Base-by-base conservation (phyloP, 148 eudicot genomes). In the Diospyros kaki region DNA sequence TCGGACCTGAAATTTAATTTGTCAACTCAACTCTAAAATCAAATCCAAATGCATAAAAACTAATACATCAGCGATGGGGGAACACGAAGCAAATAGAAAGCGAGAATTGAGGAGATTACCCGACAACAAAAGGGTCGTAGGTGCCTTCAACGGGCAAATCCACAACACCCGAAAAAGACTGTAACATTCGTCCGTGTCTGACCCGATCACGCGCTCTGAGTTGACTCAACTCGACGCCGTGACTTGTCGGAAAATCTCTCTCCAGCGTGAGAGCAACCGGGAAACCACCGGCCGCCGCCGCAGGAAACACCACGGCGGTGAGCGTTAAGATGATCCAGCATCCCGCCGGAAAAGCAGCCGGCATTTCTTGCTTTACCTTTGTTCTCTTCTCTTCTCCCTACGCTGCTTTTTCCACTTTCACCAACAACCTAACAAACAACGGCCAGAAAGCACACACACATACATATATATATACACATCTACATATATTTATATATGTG, bases 61-160 rank as follows among this genome's bases (percentile, higher is more conserved):
- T 17, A 28, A 48, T 48, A 48, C 52, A 48, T 48, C 8, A 48
- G 28, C 28, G 28, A 28, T 28, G 28, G 28, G 28, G 28, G 18
- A 53, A 18, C 2, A 12, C 56, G 17, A n/a, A 4, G 38, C 1
- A 68, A 17, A 59, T 9, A 10, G 18, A 68, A 9, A 58, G 28
- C 4, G 52, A 58, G 63, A 41, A 53, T 8, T 52, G 15, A 41
- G 56, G 52, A 54, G 69, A 64, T 79, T 88, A 94, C 98, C 98
- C 98, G 83, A 92, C 97, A 77, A 80, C 81, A 78, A 79, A 90
- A 1, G 98, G 98, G 83, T 95, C 88, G 67, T 77, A 95, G 62
- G 89, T 87, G 38, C 98, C 98, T 55, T 82, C 64, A 70, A 95
- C 89, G n/a, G 94, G 87, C 66, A 95, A 90, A 83, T 92, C 97